phyloP scores from a whole-genome alignment of 805 yeast genomes.

The Ogataea kodamae region DNA sequence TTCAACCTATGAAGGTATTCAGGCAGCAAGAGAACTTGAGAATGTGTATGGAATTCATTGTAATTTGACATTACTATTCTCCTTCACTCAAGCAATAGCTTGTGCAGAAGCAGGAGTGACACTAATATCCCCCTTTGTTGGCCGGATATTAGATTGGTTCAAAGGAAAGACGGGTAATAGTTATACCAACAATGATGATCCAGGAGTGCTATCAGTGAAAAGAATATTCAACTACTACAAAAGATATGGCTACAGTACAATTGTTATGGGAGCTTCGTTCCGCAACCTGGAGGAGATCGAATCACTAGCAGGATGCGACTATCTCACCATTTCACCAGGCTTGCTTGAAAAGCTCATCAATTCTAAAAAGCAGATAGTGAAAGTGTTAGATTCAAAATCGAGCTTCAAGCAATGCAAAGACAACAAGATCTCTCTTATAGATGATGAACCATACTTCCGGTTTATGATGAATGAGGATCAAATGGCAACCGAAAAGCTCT shows the following conservation, averaged over 20 bases:
- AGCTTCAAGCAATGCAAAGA: slow-evolving; percentile 51
- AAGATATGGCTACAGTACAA: slow-evolving; percentile 91
- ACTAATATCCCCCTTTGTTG: slow-evolving; percentile 97
- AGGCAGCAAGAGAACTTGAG: slow-evolving; percentile 95
- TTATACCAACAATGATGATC: slow-evolving; percentile 77
- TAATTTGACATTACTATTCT: slow-evolving; percentile 91
- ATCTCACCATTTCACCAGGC: slow-evolving; percentile 89
- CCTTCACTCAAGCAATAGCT: slow-evolving; percentile 96
- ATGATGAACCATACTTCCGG: slow-evolving; percentile 87
- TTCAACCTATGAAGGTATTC: slow-evolving; percentile 98
- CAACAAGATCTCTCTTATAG: slow-evolving; percentile 70
- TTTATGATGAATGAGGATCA: slow-evolving; percentile 89
- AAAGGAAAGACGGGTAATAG: slow-evolving; percentile 87
- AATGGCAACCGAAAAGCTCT: slow-evolving; percentile 95
- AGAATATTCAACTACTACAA: slow-evolving; percentile 94
- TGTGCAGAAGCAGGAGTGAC: slow-evolving; percentile 97
- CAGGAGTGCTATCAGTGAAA: slow-evolving; percentile 92
- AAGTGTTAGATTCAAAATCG: slow-evolving; percentile 61
- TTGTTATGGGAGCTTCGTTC: slow-evolving; percentile 99
- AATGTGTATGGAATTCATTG: slow-evolving; percentile 83
- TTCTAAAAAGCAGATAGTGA: slow-evolving; percentile 73
- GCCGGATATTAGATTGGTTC: slow-evolving; percentile 98
- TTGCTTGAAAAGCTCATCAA: slow-evolving; percentile 81
- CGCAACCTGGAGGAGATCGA: slow-evolving; percentile 93
- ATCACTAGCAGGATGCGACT: slow-evolving; percentile 96